Evolutionary conservation across 768 basidiomycete genomes (phyloP).

Genomic region (Lanmaoa pseudosensibilis): DNA sequence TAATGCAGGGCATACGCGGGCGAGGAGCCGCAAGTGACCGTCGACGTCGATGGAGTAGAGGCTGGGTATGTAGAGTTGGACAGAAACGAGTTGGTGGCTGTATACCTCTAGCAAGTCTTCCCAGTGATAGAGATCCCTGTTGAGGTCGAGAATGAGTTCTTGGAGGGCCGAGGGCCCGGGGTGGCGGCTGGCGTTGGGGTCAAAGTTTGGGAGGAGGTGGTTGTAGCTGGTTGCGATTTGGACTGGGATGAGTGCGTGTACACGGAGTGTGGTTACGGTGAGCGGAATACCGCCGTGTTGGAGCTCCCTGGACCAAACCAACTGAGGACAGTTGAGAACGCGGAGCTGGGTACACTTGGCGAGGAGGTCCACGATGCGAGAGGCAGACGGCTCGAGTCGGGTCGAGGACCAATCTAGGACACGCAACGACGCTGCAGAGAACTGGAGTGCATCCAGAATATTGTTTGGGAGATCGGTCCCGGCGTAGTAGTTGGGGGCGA

Average conservation of each 20-base stretch:
- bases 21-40: conserved; percentile 6
- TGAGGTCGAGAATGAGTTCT: conserved; percentile 19
- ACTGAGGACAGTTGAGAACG: conserved; percentile 8
- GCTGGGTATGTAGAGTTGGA: conserved; percentile 8
- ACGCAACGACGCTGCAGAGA: conserved; percentile 16
- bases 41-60: neutral
- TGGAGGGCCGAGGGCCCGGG: conserved; percentile 9
- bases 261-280: conserved; percentile 17
- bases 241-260: neutral
- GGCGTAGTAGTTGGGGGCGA: neutral
- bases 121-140: conserved; percentile 3
- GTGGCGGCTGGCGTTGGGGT: neutral
- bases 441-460: conserved; percentile 18
- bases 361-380: conserved; percentile 3
- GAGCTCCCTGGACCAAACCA: conserved; percentile 11
- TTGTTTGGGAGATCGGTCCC: neutral
- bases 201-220: neutral
- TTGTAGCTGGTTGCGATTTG: neutral
- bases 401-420: conserved; percentile 21
- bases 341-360: conserved; percentile 16
- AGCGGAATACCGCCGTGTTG: conserved; percentile 1
- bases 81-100: conserved; percentile 17
- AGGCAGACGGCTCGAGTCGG: neutral
- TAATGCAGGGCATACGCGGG: conserved; percentile 16
- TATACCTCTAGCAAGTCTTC: conserved; percentile 13